Evolutionary conservation across 495 filamentous ascomycete genomes (phyloP), one percentile per base, ranked within the genome.

Genomic region (Tuber melanosporum): DNA sequence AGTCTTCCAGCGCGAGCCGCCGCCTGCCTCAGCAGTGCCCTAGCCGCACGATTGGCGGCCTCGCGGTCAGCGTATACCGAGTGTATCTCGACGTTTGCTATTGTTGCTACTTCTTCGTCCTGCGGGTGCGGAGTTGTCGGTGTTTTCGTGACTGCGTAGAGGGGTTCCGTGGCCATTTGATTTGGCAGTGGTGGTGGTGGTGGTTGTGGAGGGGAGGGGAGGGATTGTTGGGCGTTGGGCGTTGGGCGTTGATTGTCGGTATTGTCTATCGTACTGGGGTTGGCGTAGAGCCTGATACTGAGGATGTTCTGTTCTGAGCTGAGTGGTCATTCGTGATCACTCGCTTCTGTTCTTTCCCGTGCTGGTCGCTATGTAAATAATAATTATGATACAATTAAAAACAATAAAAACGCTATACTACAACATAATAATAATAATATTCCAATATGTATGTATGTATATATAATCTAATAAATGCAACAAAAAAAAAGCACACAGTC

Each of bases 21-120:
- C 26, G 76, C 78, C 19, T 73, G 9, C 36, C 78, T 41, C 17
- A 80, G 62, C 19, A 79, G 71, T 20, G 26, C 71, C 36, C 78
- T 75, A 17, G 77, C 78, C 15, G 73, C 77, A 20, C 73, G 57
- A 39, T 80, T 80, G n/a, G 78, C 78, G 4, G 32, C 71, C 14
- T 71, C 75, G 32, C 78, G 72, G 26, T 76, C 78, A 8, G 77
- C 77, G 45, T 73, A 80, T 42, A 77, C 77, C 2, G 69, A 71
- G 39, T 79, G 78, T 22, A 36, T 62, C 75, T 43, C 22, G 39
- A 41, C 39, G 4, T 41, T 41, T 41, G 39, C 32, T 32, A 32
- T 41, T 41, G 39, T 41, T 41, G 39, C 39, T 41, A 41, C 39
- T 41, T 41, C 39, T 41, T 41, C 39, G 46, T 47, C 6, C 19